Evolutionary conservation across 2,329 filamentous ascomycete genomes (phyloP), one percentile per base, ranked within the genome.

Genomic region (Fusarium pseudograminearum): DNA sequence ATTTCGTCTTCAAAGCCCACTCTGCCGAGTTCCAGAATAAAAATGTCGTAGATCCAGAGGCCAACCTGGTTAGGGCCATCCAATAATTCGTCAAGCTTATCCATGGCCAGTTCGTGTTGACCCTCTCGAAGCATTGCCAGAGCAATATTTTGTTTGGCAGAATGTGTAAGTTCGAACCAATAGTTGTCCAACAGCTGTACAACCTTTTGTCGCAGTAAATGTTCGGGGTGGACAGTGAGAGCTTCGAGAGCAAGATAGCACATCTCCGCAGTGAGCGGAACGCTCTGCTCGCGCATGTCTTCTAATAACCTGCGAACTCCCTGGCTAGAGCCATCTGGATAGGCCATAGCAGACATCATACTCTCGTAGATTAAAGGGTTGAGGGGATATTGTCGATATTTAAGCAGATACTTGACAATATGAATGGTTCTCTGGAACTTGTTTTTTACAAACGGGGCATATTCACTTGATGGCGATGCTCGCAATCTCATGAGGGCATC

Each of bases 151-250:
- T 92, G 87, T 76, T 87, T 87, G 11, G 89, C 91, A 9, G 87
- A 82, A 85, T 83, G 14, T 84, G 86, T 42, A 9, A 78, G 69
- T 4, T 74, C 65, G 48, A 78, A 76, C 92, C 93, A 97, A 67
- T 88, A 85, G 58, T 88, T 84, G 73, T 88, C 88, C 91, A 96
- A 93, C 58, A 90, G 89, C 57, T 87, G 82, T 40, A 98, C 81
- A 5, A 97, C 85, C 36, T 90, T 85, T 55, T 87, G 86, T 36
- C 94, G 89, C 26, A 96, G 81, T 8, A 93, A 71, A 73, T 97
- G 95, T 78, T 98, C 92, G 0, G 95, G 93, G 77, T 98, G 96
- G 11, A 96, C 87, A 1, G 92, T 88, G 26, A 98, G 83, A 7
- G 87, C 90, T 84, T 91, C 67, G 22, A 98, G 81, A 4, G 91